phyloP scores from a whole-genome alignment of 768 basidiomycete species.

The Cyclocybe cylindracea region DNA sequence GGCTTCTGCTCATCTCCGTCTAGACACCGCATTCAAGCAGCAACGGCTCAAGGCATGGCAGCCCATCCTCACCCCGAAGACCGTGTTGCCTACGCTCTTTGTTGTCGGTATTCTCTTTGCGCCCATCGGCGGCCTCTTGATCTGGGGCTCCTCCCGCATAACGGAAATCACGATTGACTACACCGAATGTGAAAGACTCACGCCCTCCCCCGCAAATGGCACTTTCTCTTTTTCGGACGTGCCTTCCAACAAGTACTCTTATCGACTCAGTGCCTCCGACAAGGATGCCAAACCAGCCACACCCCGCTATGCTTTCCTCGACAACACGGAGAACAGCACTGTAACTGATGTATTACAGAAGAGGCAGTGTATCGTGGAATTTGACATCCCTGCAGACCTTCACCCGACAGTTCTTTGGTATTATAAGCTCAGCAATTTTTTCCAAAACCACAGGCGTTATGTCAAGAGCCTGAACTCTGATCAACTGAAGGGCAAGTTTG shows the following conservation, averaged over 20 bases:
- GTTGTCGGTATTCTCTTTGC: slow-evolving; percentile 94
- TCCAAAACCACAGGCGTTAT: slow-evolving; percentile 97
- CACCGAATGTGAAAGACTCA: slow-evolving; percentile 80
- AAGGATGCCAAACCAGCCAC: slow-evolving; percentile 52
- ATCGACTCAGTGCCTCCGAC: slow-evolving; percentile 60
- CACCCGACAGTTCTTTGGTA: slow-evolving; percentile 82
- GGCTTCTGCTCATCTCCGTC: slow-evolving; percentile 14
- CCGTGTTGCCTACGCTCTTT: slow-evolving; percentile 94
- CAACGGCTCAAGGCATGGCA: slow-evolving; percentile 99
- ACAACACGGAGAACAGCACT: slow-evolving; percentile 47
- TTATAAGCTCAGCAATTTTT: slow-evolving; percentile 96
- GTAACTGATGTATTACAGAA: slow-evolving; percentile 43
- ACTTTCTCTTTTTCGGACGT: slow-evolving; percentile 48
- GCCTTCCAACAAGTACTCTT: slow-evolving; percentile 66
- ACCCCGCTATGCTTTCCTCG: slow-evolving; percentile 78
- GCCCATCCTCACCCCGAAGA: slow-evolving; percentile 97
- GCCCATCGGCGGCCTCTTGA: slow-evolving; percentile 91
- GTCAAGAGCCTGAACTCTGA: slow-evolving; percentile 86
- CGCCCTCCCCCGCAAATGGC: slow-evolving; percentile 40
- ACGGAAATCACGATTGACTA: slow-evolving; percentile 96
- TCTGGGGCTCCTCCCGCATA: slow-evolving; percentile 85
- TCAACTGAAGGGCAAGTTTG: slow-evolving; percentile 79
- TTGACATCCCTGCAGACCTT: slow-evolving; percentile 80
- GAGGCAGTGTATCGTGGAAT: slow-evolving; percentile 75
- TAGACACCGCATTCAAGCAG: slow-evolving; percentile 99